Evolutionary conservation across 2,329 filamentous ascomycete species (phyloP).

Genomic region (Blumeria graminis): DNA sequence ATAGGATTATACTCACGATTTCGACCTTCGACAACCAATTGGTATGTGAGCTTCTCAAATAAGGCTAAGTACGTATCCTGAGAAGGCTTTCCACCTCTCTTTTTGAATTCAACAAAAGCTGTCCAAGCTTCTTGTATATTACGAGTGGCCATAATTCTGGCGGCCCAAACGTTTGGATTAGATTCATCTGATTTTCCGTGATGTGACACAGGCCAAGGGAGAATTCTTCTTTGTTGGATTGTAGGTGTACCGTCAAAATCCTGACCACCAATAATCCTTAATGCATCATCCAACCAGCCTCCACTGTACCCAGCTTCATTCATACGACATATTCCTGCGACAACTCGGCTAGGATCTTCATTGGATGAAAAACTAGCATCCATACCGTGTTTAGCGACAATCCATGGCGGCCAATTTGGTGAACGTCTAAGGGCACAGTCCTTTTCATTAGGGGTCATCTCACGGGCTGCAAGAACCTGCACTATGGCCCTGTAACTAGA

Average conservation of each 20-base stretch:
- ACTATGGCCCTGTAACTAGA: conserved; percentile 30
- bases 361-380: conserved; percentile 28
- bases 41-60: conserved; percentile 30
- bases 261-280: conserved; percentile 29
- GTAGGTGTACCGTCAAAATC: conserved; percentile 27
- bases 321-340: conserved; percentile 28
- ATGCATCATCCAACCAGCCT: conserved; percentile 22
- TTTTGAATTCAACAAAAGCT: conserved; percentile 16
- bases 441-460: conserved; percentile 26
- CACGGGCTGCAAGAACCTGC: conserved; percentile 26
- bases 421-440: conserved; percentile 24
- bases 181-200: not conserved
- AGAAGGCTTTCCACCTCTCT: conserved; percentile 16
- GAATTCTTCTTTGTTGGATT: conserved; percentile 25
- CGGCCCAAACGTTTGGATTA: conserved; percentile 23
- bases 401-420: conserved; percentile 35
- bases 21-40: conserved; percentile 11
- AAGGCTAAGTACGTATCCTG: conserved; percentile 30
- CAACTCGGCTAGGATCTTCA: conserved; percentile 28
- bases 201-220: conserved; percentile 3
- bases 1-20: conserved; percentile 12
- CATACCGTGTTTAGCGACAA: conserved; percentile 30
- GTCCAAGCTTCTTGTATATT: conserved; percentile 38
- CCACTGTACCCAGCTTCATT: conserved; percentile 29
- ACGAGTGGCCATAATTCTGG: conserved; percentile 31